Evolutionary conservation across 2,329 filamentous ascomycete species (phyloP).

Genomic region (Monilinia polystroma): DNA sequence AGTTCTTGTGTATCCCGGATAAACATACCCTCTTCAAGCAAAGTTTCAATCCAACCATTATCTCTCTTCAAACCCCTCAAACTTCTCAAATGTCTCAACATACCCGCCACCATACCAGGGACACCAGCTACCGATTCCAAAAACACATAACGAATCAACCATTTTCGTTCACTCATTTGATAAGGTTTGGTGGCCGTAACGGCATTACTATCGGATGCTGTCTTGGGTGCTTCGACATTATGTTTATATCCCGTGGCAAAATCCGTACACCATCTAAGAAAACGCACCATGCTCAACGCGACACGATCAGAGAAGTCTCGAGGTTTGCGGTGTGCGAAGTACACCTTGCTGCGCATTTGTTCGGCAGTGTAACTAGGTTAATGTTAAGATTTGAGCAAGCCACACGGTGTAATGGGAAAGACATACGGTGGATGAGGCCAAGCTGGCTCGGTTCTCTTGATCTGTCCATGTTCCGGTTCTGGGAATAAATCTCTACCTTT

Average conservation of each 20-base stretch:
- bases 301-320: constrained; percentile 72
- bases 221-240: constrained; percentile 50
- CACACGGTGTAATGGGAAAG: not conserved
- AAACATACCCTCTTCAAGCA: constrained; percentile 57
- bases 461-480: constrained; percentile 41
- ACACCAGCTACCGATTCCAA: constrained; percentile 93
- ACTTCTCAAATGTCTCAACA: constrained; percentile 84
- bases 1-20: constrained; percentile 61
- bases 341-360: constrained; percentile 71
- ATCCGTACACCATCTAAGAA: constrained; percentile 79
- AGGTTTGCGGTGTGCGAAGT: constrained; percentile 73
- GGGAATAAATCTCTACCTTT: constrained; percentile 37
- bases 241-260: constrained; percentile 78
- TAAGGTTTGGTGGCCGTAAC: constrained; percentile 56
- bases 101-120: constrained; percentile 94
- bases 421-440: constrained; percentile 53
- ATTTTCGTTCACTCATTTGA: constrained; percentile 78
- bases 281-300: constrained; percentile 73
- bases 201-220: constrained; percentile 46
- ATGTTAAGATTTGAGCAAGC: not conserved
- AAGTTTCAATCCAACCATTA: constrained; percentile 93
- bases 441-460: constrained; percentile 61
- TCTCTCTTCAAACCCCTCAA: constrained; percentile 84
- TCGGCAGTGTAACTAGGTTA: constrained; percentile 65
- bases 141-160: constrained; percentile 87